Base-by-base conservation (phyloP, 495 filamentous ascomycete genomes). In the Collariella sp. region DNA sequence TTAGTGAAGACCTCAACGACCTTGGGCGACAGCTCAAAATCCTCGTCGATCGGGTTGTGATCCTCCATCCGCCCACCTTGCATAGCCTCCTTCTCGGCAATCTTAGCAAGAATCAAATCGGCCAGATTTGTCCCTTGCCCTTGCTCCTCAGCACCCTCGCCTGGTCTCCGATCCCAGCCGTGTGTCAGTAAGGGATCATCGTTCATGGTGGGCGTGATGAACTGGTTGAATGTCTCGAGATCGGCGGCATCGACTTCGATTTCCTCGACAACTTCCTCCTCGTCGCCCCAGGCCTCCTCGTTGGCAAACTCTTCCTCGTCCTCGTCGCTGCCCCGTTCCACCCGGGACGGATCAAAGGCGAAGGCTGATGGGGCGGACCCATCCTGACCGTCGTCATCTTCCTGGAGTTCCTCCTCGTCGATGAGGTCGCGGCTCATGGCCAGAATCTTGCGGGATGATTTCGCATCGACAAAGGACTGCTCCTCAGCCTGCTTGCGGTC, bases 1-100 rank as follows among this genome's bases (percentile, higher is more conserved):
- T 95, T 94, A 52, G 85, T 83, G 63, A 90, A 97, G 35, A 95
- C 91, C 72, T 97, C 91, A 10, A 96, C 78, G 10, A 95, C 87
- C 69, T 96, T 97, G 4, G 86, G 84, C 2, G 89, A 89, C 51
- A 99, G 76, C 66, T 91, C 83, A 41, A 86, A 82, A n/a, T 87
- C 85, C 60, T 91, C 88, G 43, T 91, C 85, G 15, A 80, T 75
- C 63, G 55, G 74, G 64, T 47, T 64, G 51, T 18, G 64, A 52
- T 61, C 16, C 13, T 67, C 62, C 29, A 50, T 52, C 57, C 61
- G 66, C 19, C 54, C 62, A 26, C 58, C 62, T 7, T 77, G 69
- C 57, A 76, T 81, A 1, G 88, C 85, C 74, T 99, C 94, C 63
- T 93, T 87, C 55, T 85, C 84, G 11, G 90, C 90, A 62, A 99